These are phyloP conservation scores for Pythium periplocum DNA, from an alignment of 352 stramenopile species.

Conservation along the genomic window DNA sequence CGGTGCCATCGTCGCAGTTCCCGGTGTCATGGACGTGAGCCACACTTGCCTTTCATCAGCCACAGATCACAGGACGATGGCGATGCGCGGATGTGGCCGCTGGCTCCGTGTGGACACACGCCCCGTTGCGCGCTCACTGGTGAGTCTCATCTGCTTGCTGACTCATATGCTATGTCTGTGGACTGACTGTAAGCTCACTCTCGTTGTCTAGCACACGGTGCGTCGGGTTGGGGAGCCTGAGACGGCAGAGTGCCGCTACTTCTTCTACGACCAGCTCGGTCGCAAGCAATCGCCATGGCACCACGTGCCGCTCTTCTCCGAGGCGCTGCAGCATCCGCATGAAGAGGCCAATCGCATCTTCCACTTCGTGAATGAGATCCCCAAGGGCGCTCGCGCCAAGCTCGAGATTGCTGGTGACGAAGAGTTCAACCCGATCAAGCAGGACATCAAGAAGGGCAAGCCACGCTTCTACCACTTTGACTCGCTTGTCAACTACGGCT, in stretches of 20 bases:
- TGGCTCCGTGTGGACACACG: neutral
- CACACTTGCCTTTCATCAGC: no score
- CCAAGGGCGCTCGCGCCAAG: slow-evolving; percentile 82
- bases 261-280: slow-evolving; percentile 68
- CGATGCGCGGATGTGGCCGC: neutral
- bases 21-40: no score
- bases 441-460: slow-evolving; percentile 98
- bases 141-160: neutral
- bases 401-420: slow-evolving; percentile 93
- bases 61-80: no score
- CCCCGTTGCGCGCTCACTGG: no score
- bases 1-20: no score
- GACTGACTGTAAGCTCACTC: no score
- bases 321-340: slow-evolving; percentile 26
- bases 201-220: slow-evolving; percentile 54
- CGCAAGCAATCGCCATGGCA: slow-evolving; percentile 90
- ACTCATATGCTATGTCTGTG: neutral
- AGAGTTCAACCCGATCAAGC: slow-evolving; percentile 92
- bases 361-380: slow-evolving; percentile 95
- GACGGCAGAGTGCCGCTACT: slow-evolving; percentile 77
- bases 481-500: slow-evolving; percentile 96
- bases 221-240: slow-evolving; percentile 47
- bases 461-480: slow-evolving; percentile 88
- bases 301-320: slow-evolving; percentile 84
- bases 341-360: slow-evolving; percentile 52